phyloP scores from a whole-genome alignment of 257 asterid species.

The Forsythia viridissima region DNA sequence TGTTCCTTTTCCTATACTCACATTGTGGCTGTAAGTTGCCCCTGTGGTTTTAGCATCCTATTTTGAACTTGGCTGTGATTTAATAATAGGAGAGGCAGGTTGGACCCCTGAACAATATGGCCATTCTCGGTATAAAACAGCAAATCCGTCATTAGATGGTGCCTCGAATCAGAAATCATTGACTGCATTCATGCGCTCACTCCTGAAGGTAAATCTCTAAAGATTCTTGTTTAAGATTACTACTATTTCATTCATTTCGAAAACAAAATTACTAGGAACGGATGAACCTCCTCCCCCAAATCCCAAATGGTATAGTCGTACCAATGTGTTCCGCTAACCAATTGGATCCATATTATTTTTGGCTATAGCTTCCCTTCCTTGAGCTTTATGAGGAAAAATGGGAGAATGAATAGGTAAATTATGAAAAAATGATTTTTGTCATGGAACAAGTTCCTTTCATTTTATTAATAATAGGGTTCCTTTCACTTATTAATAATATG shows the following conservation, averaged over 20 bases:
- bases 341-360: no score
- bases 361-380: not conserved
- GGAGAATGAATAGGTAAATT: not conserved
- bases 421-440: not conserved
- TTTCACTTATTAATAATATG: not conserved
- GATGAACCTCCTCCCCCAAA: not conserved
- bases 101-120: conserved; percentile 97
- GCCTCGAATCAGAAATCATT: conserved; percentile 69
- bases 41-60: conserved; percentile 17
- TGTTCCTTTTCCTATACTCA: not conserved
- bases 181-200: conserved; percentile 92
- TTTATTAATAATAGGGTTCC: not conserved
- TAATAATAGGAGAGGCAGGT: conserved; percentile 84
- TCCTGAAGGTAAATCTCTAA: conserved; percentile 59
- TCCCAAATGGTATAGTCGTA: not conserved
- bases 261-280: not conserved
- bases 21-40: conserved; percentile 18
- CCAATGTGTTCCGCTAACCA: no score
- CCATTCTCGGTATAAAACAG: conserved; percentile 74
- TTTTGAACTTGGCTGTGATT: conserved; percentile 32
- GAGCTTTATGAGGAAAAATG: not conserved
- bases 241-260: conserved; percentile 1
- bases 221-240: conserved; percentile 2
- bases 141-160: conserved; percentile 61
- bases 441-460: not conserved